phyloP scores from a whole-genome alignment of 495 filamentous ascomycete genomes.

The Penicillium chermesinum region DNA sequence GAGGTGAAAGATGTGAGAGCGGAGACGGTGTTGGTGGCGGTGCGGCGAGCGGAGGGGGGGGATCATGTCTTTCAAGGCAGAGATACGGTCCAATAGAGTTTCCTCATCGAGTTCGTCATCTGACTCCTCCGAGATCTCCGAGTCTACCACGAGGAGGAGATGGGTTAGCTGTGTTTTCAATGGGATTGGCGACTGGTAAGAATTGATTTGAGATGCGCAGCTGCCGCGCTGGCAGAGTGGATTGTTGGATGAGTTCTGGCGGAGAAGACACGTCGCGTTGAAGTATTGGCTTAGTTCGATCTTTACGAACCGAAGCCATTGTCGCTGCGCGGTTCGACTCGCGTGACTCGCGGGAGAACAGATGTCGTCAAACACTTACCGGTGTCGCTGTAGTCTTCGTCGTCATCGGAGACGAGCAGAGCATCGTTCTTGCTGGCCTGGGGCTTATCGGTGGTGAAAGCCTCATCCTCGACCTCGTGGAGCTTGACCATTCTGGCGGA shows the following conservation, averaged over 20 bases:
- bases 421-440: slow-evolving; percentile 49
- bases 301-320: not conserved
- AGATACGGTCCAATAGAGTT: slow-evolving; percentile 70
- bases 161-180: slow-evolving; percentile 22
- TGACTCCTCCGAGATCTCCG: slow-evolving; percentile 50
- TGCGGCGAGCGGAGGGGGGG: slow-evolving; percentile 74
- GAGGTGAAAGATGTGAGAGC: slow-evolving; percentile 55
- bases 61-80: slow-evolving; percentile 86
- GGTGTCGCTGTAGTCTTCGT: slow-evolving; percentile 85
- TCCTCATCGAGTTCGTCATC: slow-evolving; percentile 48
- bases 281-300: not conserved
- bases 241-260: not conserved
- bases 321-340: slow-evolving; percentile 6
- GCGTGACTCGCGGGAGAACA: slow-evolving; percentile 4
- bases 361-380: slow-evolving; percentile 50
- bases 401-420: slow-evolving; percentile 62
- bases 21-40: slow-evolving; percentile 54
- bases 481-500: slow-evolving; percentile 85
- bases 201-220: not conserved
- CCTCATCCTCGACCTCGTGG: slow-evolving; percentile 91
- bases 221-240: not conserved
- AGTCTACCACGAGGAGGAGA: slow-evolving; percentile 26
- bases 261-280: not conserved
- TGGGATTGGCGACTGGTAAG: slow-evolving; percentile 8
- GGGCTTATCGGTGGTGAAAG: slow-evolving; percentile 68